phyloP scores from a whole-genome alignment of 2,329 filamentous ascomycete species.

The Juglanconis juglandina region DNA sequence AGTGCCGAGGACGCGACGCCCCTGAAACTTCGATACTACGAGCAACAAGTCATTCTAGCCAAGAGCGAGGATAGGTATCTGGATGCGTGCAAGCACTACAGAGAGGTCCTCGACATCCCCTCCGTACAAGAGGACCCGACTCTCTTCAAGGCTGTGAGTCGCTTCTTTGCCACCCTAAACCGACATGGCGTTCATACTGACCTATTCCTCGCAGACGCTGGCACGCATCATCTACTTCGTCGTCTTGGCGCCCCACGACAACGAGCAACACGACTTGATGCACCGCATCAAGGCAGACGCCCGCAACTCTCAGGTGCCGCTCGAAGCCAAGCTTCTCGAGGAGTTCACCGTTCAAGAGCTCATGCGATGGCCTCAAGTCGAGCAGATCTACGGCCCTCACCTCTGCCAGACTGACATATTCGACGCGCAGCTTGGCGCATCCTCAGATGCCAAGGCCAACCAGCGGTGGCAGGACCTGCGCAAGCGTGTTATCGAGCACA shows the following conservation, averaged over 20 bases:
- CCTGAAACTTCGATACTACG: constrained; percentile 90
- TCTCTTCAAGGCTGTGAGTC: constrained; percentile 12
- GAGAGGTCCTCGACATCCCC: constrained; percentile 93
- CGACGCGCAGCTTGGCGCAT: constrained; percentile 60
- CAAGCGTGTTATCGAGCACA: constrained; percentile 98
- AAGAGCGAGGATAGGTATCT: constrained; percentile 98
- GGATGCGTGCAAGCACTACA: constrained; percentile 96
- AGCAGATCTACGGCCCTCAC: constrained; percentile 83
- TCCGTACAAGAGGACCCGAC: constrained; percentile 85
- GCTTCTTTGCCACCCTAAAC: no score
- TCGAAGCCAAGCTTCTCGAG: constrained; percentile 83
- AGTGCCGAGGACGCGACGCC: constrained; percentile 93
- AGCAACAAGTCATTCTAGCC: constrained; percentile 91
- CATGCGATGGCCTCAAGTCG: constrained; percentile 96
- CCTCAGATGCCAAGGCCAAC: constrained; percentile 74
- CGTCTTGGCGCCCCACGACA: constrained; percentile 94
- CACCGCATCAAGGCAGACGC: constrained; percentile 87
- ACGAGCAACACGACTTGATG: constrained; percentile 95
- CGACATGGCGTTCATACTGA: background rate
- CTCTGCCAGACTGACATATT: constrained; percentile 90
- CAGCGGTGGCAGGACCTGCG: constrained; percentile 90
- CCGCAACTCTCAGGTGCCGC: constrained; percentile 72
- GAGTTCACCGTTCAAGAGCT: constrained; percentile 93
- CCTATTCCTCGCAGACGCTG: constrained; percentile 57
- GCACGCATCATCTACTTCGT: constrained; percentile 97